Evolutionary conservation across 345 rosid genomes (phyloP).

Genomic region (Syzygium oleosum): DNA sequence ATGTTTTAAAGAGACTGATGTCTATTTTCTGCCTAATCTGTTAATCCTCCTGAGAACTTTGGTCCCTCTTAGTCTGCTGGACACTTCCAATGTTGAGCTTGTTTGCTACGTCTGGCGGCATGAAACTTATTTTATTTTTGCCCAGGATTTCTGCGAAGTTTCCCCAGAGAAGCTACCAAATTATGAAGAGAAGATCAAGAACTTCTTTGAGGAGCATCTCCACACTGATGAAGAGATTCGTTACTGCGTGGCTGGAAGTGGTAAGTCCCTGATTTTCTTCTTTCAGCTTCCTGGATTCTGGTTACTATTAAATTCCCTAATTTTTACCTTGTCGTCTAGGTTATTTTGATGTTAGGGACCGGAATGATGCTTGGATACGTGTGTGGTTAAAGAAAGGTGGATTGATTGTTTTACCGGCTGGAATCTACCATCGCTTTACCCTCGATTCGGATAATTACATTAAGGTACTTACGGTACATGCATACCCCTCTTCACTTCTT

Average conservation of each 20-base stretch:
- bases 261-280: constrained; percentile 17
- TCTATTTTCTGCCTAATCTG: neutral
- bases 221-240: constrained; percentile 99
- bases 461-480: constrained; percentile 33
- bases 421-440: constrained; percentile 81
- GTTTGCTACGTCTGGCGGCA: neutral
- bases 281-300: neutral
- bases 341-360: constrained; percentile 82
- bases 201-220: constrained; percentile 86
- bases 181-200: constrained; percentile 80
- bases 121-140: neutral
- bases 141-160: constrained; percentile 62
- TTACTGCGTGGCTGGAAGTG: constrained; percentile 87
- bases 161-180: constrained; percentile 86
- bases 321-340: constrained; percentile 26
- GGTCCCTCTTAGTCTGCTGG: neutral
- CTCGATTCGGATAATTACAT: constrained; percentile 67
- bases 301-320: neutral
- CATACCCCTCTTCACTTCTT: neutral
- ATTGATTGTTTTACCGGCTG: constrained; percentile 84
- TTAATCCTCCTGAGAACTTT: neutral
- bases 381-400: constrained; percentile 88
- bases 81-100: neutral
- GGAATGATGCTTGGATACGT: constrained; percentile 65
- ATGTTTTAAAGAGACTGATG: neutral